Evolutionary conservation across 148 eudicot genomes (phyloP).

Genomic region (Heliamphora exappendiculata): DNA sequence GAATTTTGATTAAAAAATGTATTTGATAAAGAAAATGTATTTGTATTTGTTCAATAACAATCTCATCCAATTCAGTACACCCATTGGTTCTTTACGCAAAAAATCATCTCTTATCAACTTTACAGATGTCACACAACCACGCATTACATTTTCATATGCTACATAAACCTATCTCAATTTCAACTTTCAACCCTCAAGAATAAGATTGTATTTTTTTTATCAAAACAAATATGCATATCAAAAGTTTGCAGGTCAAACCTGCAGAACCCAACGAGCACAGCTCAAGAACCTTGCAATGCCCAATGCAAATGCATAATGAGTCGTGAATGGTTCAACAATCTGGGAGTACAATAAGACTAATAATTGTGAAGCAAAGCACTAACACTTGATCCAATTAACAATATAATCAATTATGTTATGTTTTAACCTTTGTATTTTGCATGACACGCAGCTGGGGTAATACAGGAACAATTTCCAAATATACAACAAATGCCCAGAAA

Average conservation of each 20-base stretch:
- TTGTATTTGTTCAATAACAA: no score
- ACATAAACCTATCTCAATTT: no score
- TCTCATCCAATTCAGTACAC: no score
- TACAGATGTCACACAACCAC: no score
- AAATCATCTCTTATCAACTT: no score
- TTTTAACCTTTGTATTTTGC: slow-evolving; percentile 79
- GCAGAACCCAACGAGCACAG: slow-evolving; percentile 96
- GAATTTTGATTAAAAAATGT: no score
- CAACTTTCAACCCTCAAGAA: no score
- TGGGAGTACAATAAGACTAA: slow-evolving; percentile 24
- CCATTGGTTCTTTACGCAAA: no score
- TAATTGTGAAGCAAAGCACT: not conserved
- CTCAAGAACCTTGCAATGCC: slow-evolving; percentile 91
- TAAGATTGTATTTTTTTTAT: not conserved
- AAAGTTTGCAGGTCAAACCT: slow-evolving; percentile 43
- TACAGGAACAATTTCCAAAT: slow-evolving; percentile 62
- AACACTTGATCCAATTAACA: not conserved
- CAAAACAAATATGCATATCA: slow-evolving; percentile 2
- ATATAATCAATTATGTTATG: not conserved
- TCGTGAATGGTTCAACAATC: slow-evolving; percentile 97
- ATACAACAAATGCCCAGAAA: slow-evolving; percentile 61
- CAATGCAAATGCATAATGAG: slow-evolving; percentile 89
- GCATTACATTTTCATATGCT: no score
- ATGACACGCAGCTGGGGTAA: slow-evolving; percentile 77
- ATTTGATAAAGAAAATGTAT: no score